Conservation (phyloP, 2,329 filamentous ascomycete genomes). For the Lachnellula hyalina region DNA sequence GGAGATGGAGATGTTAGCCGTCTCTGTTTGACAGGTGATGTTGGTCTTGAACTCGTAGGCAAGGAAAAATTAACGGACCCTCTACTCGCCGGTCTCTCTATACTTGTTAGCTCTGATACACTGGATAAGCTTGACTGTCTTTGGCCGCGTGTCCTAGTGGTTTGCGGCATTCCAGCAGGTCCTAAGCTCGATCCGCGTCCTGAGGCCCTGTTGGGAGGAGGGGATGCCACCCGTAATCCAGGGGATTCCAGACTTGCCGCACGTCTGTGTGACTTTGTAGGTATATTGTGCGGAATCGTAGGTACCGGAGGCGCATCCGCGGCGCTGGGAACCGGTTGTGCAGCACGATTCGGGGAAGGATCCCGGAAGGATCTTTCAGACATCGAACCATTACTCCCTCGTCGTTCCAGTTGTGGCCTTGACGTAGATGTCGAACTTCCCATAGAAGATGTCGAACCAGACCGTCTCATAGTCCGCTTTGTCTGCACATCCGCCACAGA, state of each 20-base stretch:
- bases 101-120: slow-evolving; percentile 37
- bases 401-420: slow-evolving; percentile 50
- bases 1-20: slow-evolving; percentile 29
- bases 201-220: slow-evolving; percentile 23
- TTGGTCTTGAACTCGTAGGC: slow-evolving; percentile 36
- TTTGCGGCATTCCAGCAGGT: slow-evolving; percentile 12
- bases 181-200: slow-evolving; percentile 30
- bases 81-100: slow-evolving; percentile 38
- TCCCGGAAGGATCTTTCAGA: slow-evolving; percentile 81
- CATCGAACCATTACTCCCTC: slow-evolving; percentile 76
- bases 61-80: slow-evolving; percentile 49
- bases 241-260: slow-evolving; percentile 37
- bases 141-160: slow-evolving; percentile 20
- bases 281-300: slow-evolving; percentile 53
- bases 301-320: slow-evolving; percentile 68
- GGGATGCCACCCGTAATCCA: slow-evolving; percentile 26
- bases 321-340: slow-evolving; percentile 34
- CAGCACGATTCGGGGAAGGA: slow-evolving; percentile 54
- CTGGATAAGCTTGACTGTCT: slow-evolving; percentile 24
- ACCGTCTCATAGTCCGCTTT: slow-evolving; percentile 73
- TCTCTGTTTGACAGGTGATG: slow-evolving; percentile 25
- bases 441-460: slow-evolving; percentile 65
- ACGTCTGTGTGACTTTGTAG: slow-evolving; percentile 23
- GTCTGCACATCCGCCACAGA: slow-evolving; percentile 80
- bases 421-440: slow-evolving; percentile 41